phyloP scores from a whole-genome alignment of 2,329 filamentous ascomycete species.

The Gliomastix tumulicola region DNA sequence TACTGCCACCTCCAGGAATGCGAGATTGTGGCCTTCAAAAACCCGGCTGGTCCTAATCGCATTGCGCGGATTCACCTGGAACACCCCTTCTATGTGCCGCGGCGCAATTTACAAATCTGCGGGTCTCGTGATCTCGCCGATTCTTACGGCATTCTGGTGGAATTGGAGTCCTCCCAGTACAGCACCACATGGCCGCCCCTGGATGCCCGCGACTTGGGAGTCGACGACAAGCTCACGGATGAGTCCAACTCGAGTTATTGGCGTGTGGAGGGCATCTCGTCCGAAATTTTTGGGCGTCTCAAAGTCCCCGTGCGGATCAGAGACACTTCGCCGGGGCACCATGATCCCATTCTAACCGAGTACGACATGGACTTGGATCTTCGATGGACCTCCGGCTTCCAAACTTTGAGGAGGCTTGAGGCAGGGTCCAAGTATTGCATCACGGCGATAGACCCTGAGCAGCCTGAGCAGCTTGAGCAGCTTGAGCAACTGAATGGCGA shows the following conservation, averaged over 20 bases:
- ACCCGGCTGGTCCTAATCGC: constrained; percentile 34
- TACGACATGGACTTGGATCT: constrained; percentile 43
- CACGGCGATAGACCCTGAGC: constrained; percentile 29
- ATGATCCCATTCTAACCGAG: too few species aligned
- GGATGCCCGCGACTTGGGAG: not conserved
- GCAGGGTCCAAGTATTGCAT: constrained; percentile 36
- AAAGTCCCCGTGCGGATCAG: constrained; percentile 22
- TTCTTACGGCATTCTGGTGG: constrained; percentile 41
- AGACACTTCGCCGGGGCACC: not conserved
- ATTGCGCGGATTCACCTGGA: constrained; percentile 41
- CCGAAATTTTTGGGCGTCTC: constrained; percentile 32
- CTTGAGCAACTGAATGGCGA: too few species aligned
- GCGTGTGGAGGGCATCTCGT: constrained; percentile 32
- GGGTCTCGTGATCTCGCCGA: constrained; percentile 35
- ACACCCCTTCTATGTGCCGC: constrained; percentile 43
- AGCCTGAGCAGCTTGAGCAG: too few species aligned
- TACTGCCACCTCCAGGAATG: constrained; percentile 49
- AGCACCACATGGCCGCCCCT: constrained; percentile 46
- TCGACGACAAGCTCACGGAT: not conserved
- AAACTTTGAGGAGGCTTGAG: constrained; percentile 23
- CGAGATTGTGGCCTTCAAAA: constrained; percentile 41
- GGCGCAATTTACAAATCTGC: constrained; percentile 13
- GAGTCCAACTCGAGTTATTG: constrained; percentile 17
- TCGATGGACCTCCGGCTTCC: constrained; percentile 35
- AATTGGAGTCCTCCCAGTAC: constrained; percentile 44